These are phyloP conservation scores for Ormosia emarginata DNA, from an alignment of 306 rosid genomes.

Conservation along the genomic window DNA sequence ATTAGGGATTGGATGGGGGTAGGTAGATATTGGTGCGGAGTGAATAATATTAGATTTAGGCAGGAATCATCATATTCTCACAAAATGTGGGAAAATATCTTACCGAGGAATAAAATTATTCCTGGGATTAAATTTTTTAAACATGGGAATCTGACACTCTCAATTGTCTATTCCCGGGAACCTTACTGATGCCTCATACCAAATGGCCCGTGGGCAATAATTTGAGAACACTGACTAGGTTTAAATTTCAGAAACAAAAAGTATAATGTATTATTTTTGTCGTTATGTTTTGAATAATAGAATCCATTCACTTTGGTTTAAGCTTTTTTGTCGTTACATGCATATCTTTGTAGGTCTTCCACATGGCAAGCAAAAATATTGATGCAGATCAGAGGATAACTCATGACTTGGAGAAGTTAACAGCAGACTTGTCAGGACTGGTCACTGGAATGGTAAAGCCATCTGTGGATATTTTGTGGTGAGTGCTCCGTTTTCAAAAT, in stretches of 20 bases:
- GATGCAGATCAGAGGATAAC: slow-evolving; percentile 99
- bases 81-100: not conserved
- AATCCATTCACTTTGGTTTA: slow-evolving; percentile 13
- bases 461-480: slow-evolving; percentile 94
- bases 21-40: not conserved
- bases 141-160: not conserved
- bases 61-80: not conserved
- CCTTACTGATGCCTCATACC: not conserved
- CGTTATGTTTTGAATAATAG: not conserved
- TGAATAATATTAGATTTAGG: not conserved
- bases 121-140: not conserved
- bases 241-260: slow-evolving; percentile 7
- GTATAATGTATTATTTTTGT: not conserved
- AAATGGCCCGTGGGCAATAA: not conserved
- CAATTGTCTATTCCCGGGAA: not conserved
- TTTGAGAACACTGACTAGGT: not conserved
- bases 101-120: not conserved
- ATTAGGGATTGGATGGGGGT: not conserved
- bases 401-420: slow-evolving; percentile 89
- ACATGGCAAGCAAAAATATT: slow-evolving; percentile 76
- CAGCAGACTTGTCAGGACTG: slow-evolving; percentile 83
- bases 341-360: slow-evolving; percentile 71
- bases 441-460: slow-evolving; percentile 98
- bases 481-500: slow-evolving; percentile 32
- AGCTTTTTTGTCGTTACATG: slow-evolving; percentile 18